Evolutionary conservation across 805 yeast genomes (phyloP).

Genomic region (Candida manassasensis): DNA sequence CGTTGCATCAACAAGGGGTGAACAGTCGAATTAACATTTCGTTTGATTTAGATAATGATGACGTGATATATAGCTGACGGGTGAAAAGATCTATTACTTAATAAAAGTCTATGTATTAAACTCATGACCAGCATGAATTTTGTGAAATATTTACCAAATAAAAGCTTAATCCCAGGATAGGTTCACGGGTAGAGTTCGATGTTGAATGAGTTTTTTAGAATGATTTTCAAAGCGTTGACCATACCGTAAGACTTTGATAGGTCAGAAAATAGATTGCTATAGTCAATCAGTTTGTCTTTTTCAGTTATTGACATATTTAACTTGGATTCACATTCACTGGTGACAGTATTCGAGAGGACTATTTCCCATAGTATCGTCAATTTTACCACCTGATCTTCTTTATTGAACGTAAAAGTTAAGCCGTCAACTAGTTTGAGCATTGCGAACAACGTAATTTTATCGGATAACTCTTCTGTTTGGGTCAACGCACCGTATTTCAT

Average conservation of each 20-base stretch:
- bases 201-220: constrained; percentile 19
- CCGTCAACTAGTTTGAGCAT: constrained; percentile 17
- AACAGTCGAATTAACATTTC: constrained; percentile 9
- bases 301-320: constrained; percentile 10
- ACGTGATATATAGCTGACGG: constrained; percentile 8
- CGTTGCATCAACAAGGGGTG: constrained; percentile 5
- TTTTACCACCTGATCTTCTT: constrained; percentile 2
- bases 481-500: constrained; percentile 8
- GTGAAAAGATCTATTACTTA: neutral
- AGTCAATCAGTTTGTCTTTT: constrained; percentile 7
- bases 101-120: neutral
- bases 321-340: constrained; percentile 22
- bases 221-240: constrained; percentile 17
- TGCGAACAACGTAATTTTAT: constrained; percentile 15
- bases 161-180: too few relatives aligned
- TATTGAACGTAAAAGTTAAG: constrained; percentile 12
- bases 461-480: constrained; percentile 11
- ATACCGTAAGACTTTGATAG: constrained; percentile 23
- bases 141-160: too few relatives aligned
- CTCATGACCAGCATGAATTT: too few relatives aligned
- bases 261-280: constrained; percentile 14
- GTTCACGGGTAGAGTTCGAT: too few relatives aligned
- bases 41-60: constrained; percentile 27
- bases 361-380: constrained; percentile 22
- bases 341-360: constrained; percentile 14